Base-by-base conservation (phyloP, 352 stramenopile species). In the Phytophthora ramorum region DNA sequence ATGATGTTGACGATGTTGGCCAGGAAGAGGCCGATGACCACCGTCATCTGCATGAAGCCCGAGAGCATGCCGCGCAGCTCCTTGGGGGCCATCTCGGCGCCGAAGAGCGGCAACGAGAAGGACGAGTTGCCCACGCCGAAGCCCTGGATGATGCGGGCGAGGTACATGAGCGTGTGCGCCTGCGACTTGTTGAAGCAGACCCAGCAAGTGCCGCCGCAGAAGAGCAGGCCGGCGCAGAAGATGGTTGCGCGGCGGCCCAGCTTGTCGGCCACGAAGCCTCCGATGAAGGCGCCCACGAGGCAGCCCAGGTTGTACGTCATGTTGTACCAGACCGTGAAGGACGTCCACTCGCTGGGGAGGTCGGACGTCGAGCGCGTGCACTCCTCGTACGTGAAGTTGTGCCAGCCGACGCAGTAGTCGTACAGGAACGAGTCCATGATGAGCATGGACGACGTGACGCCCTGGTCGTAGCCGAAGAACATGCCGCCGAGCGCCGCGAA, bases 351-450 rank as follows among this genome's bases (percentile, higher is more conserved):
- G 19, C 17, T 20, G 0, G 67, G 72, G 10, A 78, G 41, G 4
- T 76, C 52, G 7, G 54, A 65, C 13, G 64, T 49, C 3, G 52
- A 57, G 12, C 16, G 24, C 24, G 24, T 28, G 24, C 24, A 28
- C 24, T 28, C 24, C 24, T 28, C 24, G 24, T 28, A 28, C 7
- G 56, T 69, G 52, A 66, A 70, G 43, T 73, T 67, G 60, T 76
- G 63, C 58, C 56, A 73, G 43, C 60, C 69, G 47, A 76, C 63
- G 54, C 69, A 76, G 53, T 70, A 76, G 47, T 78, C 68, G 53
- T 78, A 56, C n/a, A 83, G 34, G 60, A 82, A 79, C 20, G 74
- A 82, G 47, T 79, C 71, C 66, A 79, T 82, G 57, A 77, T 67
- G 16, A 82, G 63, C 46, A 82, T 44, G 45, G 54, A 59, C 10